A percentile compares a stretch with the other conserved stretches of the same genome.
Evolutionary conservation across 345 rosid species (phyloP).

Genomic region (Brassica juncea): DNA sequence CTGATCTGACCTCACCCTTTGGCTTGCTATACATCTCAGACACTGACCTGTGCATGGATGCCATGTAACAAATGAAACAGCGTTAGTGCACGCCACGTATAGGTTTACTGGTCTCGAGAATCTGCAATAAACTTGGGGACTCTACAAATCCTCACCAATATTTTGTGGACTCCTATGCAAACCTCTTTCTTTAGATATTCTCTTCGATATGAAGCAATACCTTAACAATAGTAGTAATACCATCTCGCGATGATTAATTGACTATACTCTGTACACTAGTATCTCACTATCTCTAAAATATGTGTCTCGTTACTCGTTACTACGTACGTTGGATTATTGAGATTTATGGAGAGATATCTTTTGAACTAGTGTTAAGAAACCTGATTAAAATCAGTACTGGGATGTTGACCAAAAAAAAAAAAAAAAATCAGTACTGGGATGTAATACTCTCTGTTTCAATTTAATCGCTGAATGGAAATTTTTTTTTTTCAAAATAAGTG

Average conservation of each 20-base stretch:
- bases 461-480: no score
- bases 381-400: no score
- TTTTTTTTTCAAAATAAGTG: no score
- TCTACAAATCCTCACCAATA: not conserved
- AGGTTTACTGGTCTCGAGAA: conserved; percentile 5
- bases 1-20: conserved; percentile 13
- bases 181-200: conserved; percentile 21
- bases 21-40: conserved; percentile 16
- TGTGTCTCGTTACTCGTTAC: not conserved
- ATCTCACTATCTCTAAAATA: not conserved
- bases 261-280: not conserved
- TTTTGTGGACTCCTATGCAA: conserved; percentile 20
- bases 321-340: not conserved
- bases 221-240: not conserved
- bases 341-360: not conserved
- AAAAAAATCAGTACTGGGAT: no score
- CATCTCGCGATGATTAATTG: not conserved
- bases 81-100: conserved; percentile 14
- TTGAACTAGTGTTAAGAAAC: not conserved
- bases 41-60: conserved; percentile 32
- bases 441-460: no score
- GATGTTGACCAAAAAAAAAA: no score
- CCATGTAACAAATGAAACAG: conserved; percentile 11
- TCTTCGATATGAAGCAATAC: conserved; percentile 27
- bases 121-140: conserved; percentile 30